These are phyloP conservation scores for Lactarius quietus DNA, from an alignment of 768 basidiomycete species.

Conservation along the genomic window DNA sequence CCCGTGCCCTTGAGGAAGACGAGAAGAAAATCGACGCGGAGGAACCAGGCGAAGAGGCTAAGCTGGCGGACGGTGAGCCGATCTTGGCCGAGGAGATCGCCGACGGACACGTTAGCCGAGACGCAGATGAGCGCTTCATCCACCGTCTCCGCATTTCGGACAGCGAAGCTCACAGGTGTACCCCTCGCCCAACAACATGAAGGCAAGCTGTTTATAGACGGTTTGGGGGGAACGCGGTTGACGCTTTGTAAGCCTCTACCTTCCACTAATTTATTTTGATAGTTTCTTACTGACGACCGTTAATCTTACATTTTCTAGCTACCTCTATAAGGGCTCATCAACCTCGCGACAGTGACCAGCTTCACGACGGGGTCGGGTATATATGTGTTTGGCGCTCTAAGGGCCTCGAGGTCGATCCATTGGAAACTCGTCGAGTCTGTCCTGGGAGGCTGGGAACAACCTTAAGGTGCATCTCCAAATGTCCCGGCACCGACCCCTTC, in stretches of 20 bases:
- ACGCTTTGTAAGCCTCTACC: slow-evolving; percentile 31
- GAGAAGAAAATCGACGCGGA: slow-evolving; percentile 30
- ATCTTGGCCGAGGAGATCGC: slow-evolving; percentile 62
- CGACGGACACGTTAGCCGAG: slow-evolving; percentile 54
- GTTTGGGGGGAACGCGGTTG: slow-evolving; percentile 33
- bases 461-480: slow-evolving; percentile 48
- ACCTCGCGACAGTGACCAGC: slow-evolving; percentile 32
- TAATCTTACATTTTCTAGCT: slow-evolving; percentile 35
- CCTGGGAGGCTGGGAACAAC: slow-evolving; percentile 59
- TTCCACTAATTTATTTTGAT: neutral
- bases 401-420: slow-evolving; percentile 56
- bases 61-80: slow-evolving; percentile 48
- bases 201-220: slow-evolving; percentile 34
- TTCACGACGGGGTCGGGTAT: slow-evolving; percentile 37
- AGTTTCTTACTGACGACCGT: neutral
- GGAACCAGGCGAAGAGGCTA: slow-evolving; percentile 22
- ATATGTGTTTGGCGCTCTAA: slow-evolving; percentile 46
- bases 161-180: slow-evolving; percentile 20
- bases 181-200: neutral
- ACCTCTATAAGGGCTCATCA: slow-evolving; percentile 44
- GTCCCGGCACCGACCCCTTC: no score
- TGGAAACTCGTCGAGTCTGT: slow-evolving; percentile 48
- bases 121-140: slow-evolving; percentile 35
- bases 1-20: slow-evolving; percentile 28
- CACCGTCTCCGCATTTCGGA: neutral